Evolutionary conservation across 2,329 filamentous ascomycete species (phyloP).

Genomic region (Knufia petricola): DNA sequence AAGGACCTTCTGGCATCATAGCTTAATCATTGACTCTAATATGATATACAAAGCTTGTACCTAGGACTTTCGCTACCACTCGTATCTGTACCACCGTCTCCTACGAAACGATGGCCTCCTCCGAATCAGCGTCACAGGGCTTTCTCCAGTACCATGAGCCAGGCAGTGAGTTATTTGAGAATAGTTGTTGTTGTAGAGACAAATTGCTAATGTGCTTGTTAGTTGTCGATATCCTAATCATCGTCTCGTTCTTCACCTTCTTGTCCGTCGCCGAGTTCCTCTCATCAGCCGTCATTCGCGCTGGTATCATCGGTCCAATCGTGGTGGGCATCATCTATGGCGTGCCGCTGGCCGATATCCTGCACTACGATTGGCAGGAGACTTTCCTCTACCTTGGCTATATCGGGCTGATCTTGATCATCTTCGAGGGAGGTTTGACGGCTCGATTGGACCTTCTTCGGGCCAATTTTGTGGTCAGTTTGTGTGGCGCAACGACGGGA

Average conservation of each 20-base stretch:
- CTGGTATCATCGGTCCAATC: slow-evolving; percentile 61
- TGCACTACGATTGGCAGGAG: slow-evolving; percentile 44
- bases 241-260: slow-evolving; percentile 51
- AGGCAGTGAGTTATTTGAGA: slow-evolving; percentile 26
- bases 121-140: slow-evolving; percentile 7
- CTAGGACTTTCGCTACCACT: not conserved
- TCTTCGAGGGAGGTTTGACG: slow-evolving; percentile 53
- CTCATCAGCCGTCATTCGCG: slow-evolving; percentile 53
- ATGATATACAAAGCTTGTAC: not conserved
- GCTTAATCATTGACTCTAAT: no score
- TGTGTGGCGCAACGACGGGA: slow-evolving; percentile 35
- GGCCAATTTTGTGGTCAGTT: slow-evolving; percentile 36
- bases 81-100: not conserved
- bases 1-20: no score
- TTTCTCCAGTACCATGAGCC: slow-evolving; percentile 36
- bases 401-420: slow-evolving; percentile 57
- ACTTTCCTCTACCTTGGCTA: slow-evolving; percentile 58
- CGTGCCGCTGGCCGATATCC: slow-evolving; percentile 52
- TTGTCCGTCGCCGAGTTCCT: slow-evolving; percentile 49
- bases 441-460: slow-evolving; percentile 39
- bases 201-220: slow-evolving; percentile 47
- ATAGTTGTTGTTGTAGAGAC: no score
- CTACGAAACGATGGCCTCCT: not conserved
- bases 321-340: slow-evolving; percentile 61
- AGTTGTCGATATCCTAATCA: slow-evolving; percentile 50